Conservation (phyloP, 257 asterid genomes). For the Solanum pimpinellifolium region DNA sequence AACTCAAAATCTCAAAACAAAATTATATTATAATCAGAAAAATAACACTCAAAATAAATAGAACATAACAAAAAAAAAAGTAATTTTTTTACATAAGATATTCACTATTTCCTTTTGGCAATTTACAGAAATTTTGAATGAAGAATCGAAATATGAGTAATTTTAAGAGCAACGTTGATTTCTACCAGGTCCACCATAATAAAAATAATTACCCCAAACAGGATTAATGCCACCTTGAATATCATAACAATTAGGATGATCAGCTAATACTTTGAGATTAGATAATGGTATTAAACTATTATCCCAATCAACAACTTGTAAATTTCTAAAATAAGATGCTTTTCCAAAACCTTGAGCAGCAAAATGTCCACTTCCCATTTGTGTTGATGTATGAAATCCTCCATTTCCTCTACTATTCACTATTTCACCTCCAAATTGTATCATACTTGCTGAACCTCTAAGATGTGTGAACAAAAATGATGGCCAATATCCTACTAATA, state of each 20-base stretch:
- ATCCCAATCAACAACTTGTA: slow-evolving; percentile 45
- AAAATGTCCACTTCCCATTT: slow-evolving; percentile 59
- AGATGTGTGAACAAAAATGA: slow-evolving; percentile 31
- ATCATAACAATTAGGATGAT: slow-evolving; percentile 39
- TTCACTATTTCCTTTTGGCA: slow-evolving; percentile 37
- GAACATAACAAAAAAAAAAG: not conserved
- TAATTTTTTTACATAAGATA: slow-evolving; percentile 21
- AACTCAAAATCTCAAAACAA: no score
- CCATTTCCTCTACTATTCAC: slow-evolving; percentile 25
- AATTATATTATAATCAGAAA: not conserved
- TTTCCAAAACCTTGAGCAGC: slow-evolving; percentile 39
- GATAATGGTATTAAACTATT: slow-evolving; percentile 34
- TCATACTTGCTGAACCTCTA: slow-evolving; percentile 30
- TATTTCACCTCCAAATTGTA: slow-evolving; percentile 47
- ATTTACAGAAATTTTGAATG: slow-evolving; percentile 20
- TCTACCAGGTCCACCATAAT: slow-evolving; percentile 53
- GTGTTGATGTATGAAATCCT: slow-evolving; percentile 39
- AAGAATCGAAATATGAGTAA: no score
- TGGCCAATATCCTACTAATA: slow-evolving; percentile 45
- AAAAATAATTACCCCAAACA: slow-evolving; percentile 48
- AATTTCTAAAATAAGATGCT: slow-evolving; percentile 40
- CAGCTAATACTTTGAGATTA: slow-evolving; percentile 28
- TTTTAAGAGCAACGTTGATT: slow-evolving; percentile 31
- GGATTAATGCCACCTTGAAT: slow-evolving; percentile 32
- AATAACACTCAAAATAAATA: not conserved